phyloP scores from a whole-genome alignment of 2,329 filamentous ascomycete species.

The Curvularia hawaiiensis region DNA sequence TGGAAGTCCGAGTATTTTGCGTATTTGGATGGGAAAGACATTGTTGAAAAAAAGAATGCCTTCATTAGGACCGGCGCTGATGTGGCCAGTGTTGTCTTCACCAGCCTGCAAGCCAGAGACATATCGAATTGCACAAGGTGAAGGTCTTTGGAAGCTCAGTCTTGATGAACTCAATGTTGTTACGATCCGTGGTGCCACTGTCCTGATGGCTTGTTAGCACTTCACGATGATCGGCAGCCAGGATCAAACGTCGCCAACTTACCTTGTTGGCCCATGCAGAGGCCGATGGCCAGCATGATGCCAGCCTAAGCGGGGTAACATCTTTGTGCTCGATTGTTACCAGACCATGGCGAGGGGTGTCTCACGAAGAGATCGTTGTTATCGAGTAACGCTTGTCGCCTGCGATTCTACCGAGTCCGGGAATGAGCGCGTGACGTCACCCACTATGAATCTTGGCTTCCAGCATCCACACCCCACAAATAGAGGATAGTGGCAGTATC shows the following conservation, averaged over 20 bases:
- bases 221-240: constrained; percentile 28
- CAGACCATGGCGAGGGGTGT: constrained; percentile 19
- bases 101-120: constrained; percentile 52
- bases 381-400: constrained; percentile 5
- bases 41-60: constrained; percentile 91
- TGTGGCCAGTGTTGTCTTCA: constrained; percentile 78
- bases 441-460: constrained; percentile 11
- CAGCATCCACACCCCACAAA: neutral
- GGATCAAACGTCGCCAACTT: constrained; percentile 21
- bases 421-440: constrained; percentile 16
- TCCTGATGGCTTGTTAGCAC: constrained; percentile 30
- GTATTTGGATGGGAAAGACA: constrained; percentile 80
- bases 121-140: constrained; percentile 25
- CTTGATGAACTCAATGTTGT: constrained; percentile 6
- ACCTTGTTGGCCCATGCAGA: constrained; percentile 32
- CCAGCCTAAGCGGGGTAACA: constrained; percentile 27
- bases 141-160: constrained; percentile 6
- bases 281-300: constrained; percentile 26
- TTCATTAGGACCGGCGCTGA: constrained; percentile 75
- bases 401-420: constrained; percentile 7
- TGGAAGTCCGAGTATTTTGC: constrained; percentile 63
- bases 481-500: neutral
- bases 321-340: constrained; percentile 14
- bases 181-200: constrained; percentile 10
- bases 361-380: neutral